These are phyloP conservation scores for Albatrellus ellisii DNA, from an alignment of 768 basidiomycete genomes.

Conservation along the genomic window DNA sequence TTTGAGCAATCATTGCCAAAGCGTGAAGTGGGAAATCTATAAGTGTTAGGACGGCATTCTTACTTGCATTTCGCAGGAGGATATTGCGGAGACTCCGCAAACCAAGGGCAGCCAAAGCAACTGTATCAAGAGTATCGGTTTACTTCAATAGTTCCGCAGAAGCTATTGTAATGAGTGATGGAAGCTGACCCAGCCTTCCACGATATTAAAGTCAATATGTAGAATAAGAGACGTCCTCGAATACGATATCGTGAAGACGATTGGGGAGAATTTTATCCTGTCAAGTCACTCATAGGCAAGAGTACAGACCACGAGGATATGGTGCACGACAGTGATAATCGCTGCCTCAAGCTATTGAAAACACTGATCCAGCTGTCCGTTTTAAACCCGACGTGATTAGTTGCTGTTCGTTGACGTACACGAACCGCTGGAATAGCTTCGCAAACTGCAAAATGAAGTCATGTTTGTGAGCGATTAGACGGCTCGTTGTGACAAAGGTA, in stretches of 20 bases:
- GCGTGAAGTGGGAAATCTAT: conserved; percentile 86
- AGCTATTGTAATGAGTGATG: conserved; percentile 91
- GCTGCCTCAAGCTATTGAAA: conserved; percentile 73
- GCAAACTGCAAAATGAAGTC: conserved; percentile 61
- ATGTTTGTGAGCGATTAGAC: conserved; percentile 55
- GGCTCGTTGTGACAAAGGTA: conserved; percentile 72
- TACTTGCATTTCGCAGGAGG: conserved; percentile 45
- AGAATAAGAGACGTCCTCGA: conserved; percentile 45
- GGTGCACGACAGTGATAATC: conserved; percentile 56
- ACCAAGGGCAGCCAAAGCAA: conserved; percentile 36
- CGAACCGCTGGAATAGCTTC: conserved; percentile 76
- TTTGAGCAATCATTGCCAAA: conserved; percentile 85
- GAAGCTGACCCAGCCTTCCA: conserved; percentile 77
- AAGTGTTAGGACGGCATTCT: conserved; percentile 57
- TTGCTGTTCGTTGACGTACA: conserved; percentile 76
- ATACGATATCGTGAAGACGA: conserved; percentile 54
- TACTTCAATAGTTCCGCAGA: conserved; percentile 83
- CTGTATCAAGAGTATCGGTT: conserved; percentile 49
- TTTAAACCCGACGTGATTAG: conserved; percentile 89
- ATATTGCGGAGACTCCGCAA: conserved; percentile 44
- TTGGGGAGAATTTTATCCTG: conserved; percentile 44
- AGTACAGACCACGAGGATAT: conserved; percentile 62
- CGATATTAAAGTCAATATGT: conserved; percentile 67
- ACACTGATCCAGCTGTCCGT: conserved; percentile 94
- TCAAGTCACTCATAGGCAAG: conserved; percentile 55